phyloP scores from a whole-genome alignment of 768 basidiomycete species.

The Suillus tomentosus region DNA sequence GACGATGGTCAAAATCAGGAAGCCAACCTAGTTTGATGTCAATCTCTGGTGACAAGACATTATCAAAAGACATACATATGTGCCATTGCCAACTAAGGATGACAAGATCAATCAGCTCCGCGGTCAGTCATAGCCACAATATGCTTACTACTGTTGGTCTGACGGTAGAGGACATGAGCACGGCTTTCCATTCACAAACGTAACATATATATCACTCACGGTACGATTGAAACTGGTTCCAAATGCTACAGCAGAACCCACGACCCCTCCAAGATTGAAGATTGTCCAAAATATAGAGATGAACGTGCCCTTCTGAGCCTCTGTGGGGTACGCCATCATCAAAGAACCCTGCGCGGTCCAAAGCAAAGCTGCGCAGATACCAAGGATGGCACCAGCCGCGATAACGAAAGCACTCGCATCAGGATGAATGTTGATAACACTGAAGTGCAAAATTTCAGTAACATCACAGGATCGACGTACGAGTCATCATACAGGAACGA shows the following conservation, averaged over 20 bases:
- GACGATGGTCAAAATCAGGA: constrained; percentile 65
- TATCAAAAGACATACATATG: constrained; percentile 52
- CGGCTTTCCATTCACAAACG: not conserved
- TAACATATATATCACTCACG: not conserved
- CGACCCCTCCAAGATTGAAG: constrained; percentile 74
- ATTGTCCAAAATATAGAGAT: constrained; percentile 78
- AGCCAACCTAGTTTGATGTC: constrained; percentile 52
- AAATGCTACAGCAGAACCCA: constrained; percentile 72
- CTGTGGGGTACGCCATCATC: constrained; percentile 79
- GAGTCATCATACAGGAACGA: constrained; percentile 60
- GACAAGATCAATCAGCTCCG: constrained; percentile 26
- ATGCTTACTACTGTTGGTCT: constrained; percentile 29
- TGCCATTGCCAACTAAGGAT: constrained; percentile 57
- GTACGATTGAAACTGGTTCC: constrained; percentile 53
- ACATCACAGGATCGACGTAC: not conserved
- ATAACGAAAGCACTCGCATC: constrained; percentile 61
- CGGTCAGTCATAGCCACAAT: not conserved
- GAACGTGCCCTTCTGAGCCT: constrained; percentile 69
- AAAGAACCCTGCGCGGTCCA: constrained; percentile 80
- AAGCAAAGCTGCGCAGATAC: constrained; percentile 63
- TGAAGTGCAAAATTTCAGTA: constrained; percentile 25
- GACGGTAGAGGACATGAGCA: constrained; percentile 4
- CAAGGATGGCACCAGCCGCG: constrained; percentile 66
- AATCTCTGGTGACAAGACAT: constrained; percentile 4
- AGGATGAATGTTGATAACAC: constrained; percentile 67